Conservation (phyloP, 352 stramenopile species). For the Thraustochytrium sp. region DNA sequence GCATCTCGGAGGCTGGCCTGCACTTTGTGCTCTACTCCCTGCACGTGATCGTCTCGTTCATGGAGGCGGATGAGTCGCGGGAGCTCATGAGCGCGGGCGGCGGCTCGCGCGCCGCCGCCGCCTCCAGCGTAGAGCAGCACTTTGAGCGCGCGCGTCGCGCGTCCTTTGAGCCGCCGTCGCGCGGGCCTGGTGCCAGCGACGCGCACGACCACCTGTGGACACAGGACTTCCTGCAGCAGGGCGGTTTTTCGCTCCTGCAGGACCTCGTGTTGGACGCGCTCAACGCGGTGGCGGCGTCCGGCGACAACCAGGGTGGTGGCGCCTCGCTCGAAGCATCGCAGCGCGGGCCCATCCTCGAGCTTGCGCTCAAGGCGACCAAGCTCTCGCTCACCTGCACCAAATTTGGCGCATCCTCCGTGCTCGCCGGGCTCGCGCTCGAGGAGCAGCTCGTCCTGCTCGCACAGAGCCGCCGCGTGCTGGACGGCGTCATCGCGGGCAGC, state of each 20-base stretch:
- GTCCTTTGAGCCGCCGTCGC: not conserved
- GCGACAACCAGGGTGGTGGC: not conserved
- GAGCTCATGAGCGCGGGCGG: not conserved
- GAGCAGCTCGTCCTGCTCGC: conserved; percentile 5
- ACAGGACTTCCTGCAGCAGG: not conserved
- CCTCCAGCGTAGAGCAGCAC: conserved; percentile 5
- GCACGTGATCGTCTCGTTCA: conserved; percentile 32
- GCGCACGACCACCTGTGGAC: not conserved
- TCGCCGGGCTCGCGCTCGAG: not conserved
- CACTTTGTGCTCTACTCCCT: conserved; percentile 16
- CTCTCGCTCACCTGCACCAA: conserved; percentile 21
- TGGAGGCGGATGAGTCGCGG: conserved; percentile 28
- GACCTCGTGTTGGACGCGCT: not conserved
- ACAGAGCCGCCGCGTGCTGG: not conserved
- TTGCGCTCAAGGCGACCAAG: conserved; percentile 19
- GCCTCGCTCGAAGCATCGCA: not conserved
- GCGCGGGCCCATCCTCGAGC: not conserved
- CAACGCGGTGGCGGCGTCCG: not conserved
- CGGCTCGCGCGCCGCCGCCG: not conserved
- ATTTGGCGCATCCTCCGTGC: not conserved
- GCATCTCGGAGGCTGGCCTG: not conserved
- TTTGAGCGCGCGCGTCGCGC: not conserved
- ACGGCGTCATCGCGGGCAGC: not conserved
- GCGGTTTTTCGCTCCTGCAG: not conserved
- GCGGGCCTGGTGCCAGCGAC: not conserved